phyloP scores from a whole-genome alignment of 2,329 filamentous ascomycete species.

The Penicillium sp. region DNA sequence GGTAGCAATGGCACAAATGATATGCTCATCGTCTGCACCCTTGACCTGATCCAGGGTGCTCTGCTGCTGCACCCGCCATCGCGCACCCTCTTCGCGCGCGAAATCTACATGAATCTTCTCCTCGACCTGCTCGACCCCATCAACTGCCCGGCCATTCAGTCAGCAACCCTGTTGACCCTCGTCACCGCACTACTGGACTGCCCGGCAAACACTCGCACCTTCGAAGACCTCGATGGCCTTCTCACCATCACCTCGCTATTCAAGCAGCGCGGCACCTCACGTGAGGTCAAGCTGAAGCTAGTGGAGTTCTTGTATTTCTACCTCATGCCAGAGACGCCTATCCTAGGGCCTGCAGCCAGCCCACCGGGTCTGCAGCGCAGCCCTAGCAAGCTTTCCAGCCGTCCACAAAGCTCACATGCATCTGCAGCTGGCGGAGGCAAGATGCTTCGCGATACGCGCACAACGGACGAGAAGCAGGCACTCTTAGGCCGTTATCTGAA shows the following conservation, averaged over 20 bases:
- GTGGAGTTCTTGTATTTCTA: constrained; percentile 98
- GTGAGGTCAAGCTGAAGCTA: constrained; percentile 91
- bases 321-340: constrained; percentile 80
- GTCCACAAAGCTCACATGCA: constrained; percentile 41
- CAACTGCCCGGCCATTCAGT: constrained; percentile 89
- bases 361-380: constrained; percentile 57
- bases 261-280: constrained; percentile 77
- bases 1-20: constrained; percentile 78
- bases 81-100: constrained; percentile 77
- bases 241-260: constrained; percentile 89
- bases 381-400: constrained; percentile 61
- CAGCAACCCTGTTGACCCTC: constrained; percentile 80
- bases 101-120: constrained; percentile 93
- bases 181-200: constrained; percentile 83
- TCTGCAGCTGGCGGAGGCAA: constrained; percentile 23
- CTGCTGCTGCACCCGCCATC: constrained; percentile 87
- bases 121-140: constrained; percentile 89
- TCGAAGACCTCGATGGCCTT: constrained; percentile 86
- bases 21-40: constrained; percentile 76
- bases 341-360: constrained; percentile 39
- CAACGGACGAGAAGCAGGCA: constrained; percentile 75
- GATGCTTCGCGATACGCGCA: constrained; percentile 49
- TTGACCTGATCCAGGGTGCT: constrained; percentile 84
- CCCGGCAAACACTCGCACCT: constrained; percentile 82
- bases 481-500: constrained; percentile 71